These are phyloP conservation scores for Teunomyces stri DNA, from an alignment of 805 yeast species.

Conservation along the genomic window DNA sequence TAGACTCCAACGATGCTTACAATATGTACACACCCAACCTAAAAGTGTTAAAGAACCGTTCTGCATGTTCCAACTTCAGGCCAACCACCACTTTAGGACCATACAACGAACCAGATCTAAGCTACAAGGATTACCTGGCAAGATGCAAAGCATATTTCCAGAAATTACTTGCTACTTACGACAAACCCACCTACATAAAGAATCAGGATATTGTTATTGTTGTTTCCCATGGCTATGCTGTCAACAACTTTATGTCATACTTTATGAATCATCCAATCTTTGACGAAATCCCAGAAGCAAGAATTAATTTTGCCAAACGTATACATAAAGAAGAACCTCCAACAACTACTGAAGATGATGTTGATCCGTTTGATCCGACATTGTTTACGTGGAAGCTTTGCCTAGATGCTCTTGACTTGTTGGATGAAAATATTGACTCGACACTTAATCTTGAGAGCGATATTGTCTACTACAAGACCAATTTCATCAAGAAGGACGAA, in stretches of 20 bases:
- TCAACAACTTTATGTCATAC: constrained; percentile 36
- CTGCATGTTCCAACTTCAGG: constrained; percentile 37
- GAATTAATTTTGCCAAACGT: constrained; percentile 31
- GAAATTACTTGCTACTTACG: constrained; percentile 42
- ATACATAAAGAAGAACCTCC: constrained; percentile 7
- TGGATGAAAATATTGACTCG: constrained; percentile 25
- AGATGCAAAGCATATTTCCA: constrained; percentile 39
- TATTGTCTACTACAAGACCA: constrained; percentile 43
- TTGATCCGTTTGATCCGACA: constrained; percentile 10
- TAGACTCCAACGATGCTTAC: constrained; percentile 44
- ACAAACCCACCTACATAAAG: constrained; percentile 29
- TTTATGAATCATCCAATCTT: constrained; percentile 44
- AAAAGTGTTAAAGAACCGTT: constrained; percentile 31
- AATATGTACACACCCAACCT: constrained; percentile 45
- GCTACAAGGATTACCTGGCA: constrained; percentile 38
- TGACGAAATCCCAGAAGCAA: constrained; percentile 43
- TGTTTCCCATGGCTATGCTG: constrained; percentile 42
- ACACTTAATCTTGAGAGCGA: constrained; percentile 39
- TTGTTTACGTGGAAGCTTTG: constrained; percentile 30
- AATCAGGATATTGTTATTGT: constrained; percentile 37
- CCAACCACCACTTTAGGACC: constrained; percentile 44
- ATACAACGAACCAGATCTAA: constrained; percentile 40
- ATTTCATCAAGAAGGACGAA: constrained; percentile 38
- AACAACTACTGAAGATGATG: constrained; percentile 10
- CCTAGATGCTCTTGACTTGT: constrained; percentile 32